Evolutionary conservation across 164 flowering plant genomes (phyloP), one percentile per base, ranked within the genome.

Genomic region (Platanus orientalis): DNA sequence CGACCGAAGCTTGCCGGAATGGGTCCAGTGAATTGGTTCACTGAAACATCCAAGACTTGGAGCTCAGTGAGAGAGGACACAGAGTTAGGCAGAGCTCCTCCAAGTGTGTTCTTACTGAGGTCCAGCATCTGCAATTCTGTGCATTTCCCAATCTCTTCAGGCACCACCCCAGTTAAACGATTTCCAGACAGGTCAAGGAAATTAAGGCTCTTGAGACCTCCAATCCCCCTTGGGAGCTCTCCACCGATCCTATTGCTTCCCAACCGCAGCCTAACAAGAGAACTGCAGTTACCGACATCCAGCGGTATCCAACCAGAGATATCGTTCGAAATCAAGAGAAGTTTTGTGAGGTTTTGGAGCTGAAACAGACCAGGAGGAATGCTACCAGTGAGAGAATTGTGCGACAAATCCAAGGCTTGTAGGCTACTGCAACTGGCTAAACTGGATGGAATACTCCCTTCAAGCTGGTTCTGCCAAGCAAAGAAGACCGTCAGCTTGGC

Each of bases 161-260:
- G 98, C 4, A 90, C 57, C 21, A 68, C 0, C 24, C 97, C 94
- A 3, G 79, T 69, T 32, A 90, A 74, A 27, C 77, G 82, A 56
- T 92, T 90, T 3, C 69, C 72, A 0, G 93, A 81, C 7, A 92
- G 56, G 47, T 92, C 98, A 27, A 92, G 85, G 66, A 92, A 92
- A 60, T 68, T 81, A 23, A 92, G 73, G 56, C 61, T 83, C 39
- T 54, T 58, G 1, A 92, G 81, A 9, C 71, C 68, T 2, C 96
- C 96, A 26, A 92, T 80, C 68, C 79, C 84, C 25, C 21, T 72
- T 1, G 97, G 98, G 6, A 92, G 82, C 60, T 39, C 74, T 23
- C 98, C 97, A 7, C 78, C 62, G 28, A 90, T 80, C 63, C 86
- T 73, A 70, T 92, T 92, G 32, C 79, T 69, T 0, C 74, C 83